phyloP scores from a whole-genome alignment of 2,329 filamentous ascomycete species.

The Aspergillus hortae region DNA sequence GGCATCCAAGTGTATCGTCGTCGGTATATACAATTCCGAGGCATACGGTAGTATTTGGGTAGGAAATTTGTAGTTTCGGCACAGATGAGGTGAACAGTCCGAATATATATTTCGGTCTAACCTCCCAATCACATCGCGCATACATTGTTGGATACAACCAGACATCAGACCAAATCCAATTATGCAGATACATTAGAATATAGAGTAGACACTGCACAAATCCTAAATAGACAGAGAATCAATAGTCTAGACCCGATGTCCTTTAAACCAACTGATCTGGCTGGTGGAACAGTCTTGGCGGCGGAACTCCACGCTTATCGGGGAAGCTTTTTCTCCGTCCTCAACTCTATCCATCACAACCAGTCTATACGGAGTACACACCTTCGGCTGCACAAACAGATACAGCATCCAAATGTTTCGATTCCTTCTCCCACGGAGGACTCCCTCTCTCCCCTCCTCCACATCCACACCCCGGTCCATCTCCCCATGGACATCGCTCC shows the following conservation, averaged over 20 bases:
- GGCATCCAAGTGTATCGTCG: too few species aligned
- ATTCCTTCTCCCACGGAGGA: not conserved
- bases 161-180: too few species aligned
- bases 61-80: too few species aligned
- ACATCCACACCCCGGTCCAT: not conserved
- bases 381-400: not conserved
- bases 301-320: constrained; percentile 1
- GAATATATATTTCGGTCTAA: too few species aligned
- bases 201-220: not conserved
- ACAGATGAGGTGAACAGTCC: too few species aligned
- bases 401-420: not conserved
- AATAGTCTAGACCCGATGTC: not conserved
- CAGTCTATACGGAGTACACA: not conserved
- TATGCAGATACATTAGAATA: too few species aligned
- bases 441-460: not conserved
- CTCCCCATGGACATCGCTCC: not conserved
- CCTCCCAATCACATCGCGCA: too few species aligned
- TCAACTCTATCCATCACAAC: constrained; percentile 7
- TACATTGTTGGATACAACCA: too few species aligned
- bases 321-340: constrained; percentile 14
- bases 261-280: too few species aligned
- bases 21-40: too few species aligned
- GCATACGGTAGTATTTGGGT: too few species aligned
- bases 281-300: constrained; percentile 4
- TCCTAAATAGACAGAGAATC: not conserved